Evolutionary conservation across 768 basidiomycete species (phyloP).

Genomic region (Dioszegia crocea): DNA sequence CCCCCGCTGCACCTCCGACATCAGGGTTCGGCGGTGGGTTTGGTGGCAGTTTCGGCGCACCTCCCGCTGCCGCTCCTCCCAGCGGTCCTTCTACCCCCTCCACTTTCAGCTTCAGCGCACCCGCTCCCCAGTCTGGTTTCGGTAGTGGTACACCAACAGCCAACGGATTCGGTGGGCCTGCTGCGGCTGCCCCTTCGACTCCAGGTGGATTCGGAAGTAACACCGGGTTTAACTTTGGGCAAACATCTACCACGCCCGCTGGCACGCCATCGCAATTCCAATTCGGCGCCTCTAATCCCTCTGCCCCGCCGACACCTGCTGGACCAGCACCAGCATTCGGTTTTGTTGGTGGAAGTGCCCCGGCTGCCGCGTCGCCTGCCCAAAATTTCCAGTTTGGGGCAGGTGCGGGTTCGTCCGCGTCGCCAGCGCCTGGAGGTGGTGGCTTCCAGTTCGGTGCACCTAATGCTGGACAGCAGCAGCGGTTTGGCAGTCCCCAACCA

Average conservation of each 20-base stretch:
- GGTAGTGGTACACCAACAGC: background rate
- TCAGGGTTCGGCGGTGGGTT: slow-evolving; percentile 5
- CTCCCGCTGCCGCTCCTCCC: background rate
- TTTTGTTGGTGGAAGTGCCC: slow-evolving; percentile 7
- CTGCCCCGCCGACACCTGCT: slow-evolving; percentile 7
- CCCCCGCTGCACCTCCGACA: background rate
- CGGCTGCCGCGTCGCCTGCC: background rate
- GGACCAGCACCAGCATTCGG: background rate
- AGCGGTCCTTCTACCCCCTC: background rate
- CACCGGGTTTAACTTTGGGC: slow-evolving; percentile 6
- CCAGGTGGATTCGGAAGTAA: slow-evolving; percentile 1
- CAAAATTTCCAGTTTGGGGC: slow-evolving; percentile 8
- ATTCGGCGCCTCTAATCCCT: slow-evolving; percentile 10
- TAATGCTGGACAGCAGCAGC: background rate
- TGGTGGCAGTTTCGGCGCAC: background rate
- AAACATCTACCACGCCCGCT: slow-evolving; percentile 3
- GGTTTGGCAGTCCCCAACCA: slow-evolving; percentile 23
- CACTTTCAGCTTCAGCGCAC: slow-evolving; percentile 1
- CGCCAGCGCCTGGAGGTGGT: background rate
- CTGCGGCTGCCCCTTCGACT: slow-evolving; percentile 7
- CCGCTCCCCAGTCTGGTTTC: slow-evolving; percentile 1
- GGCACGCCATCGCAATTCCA: background rate
- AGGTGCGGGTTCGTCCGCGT: too few relatives aligned
- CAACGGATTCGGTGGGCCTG: slow-evolving; percentile 4
- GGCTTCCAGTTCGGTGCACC: slow-evolving; percentile 5